These are phyloP conservation scores for Saxophila tyrrhenica DNA, from an alignment of 495 filamentous ascomycete genomes.

Conservation along the genomic window DNA sequence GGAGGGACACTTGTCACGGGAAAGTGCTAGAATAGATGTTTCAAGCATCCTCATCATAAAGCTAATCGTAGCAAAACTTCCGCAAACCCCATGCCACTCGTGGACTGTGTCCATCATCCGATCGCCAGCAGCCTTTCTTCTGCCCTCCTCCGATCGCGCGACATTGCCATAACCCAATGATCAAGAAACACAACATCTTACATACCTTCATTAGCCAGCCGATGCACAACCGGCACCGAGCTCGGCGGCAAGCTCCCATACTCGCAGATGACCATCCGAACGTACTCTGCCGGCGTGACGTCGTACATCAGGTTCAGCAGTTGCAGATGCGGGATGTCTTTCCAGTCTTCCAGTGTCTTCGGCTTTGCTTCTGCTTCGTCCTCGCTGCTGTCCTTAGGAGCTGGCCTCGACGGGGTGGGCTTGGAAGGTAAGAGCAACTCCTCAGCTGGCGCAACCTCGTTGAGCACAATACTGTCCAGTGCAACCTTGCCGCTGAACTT, in stretches of 20 bases:
- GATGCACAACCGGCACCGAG: conserved; percentile 55
- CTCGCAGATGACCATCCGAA: conserved; percentile 84
- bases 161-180: too few relatives aligned
- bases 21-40: too few relatives aligned
- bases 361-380: conserved; percentile 11
- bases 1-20: too few relatives aligned
- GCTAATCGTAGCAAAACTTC: too few relatives aligned
- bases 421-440: conserved; percentile 39
- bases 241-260: conserved; percentile 78
- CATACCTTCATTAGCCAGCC: conserved; percentile 29
- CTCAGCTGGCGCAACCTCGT: conserved; percentile 69
- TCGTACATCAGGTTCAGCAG: conserved; percentile 84
- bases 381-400: conserved; percentile 21
- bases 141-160: too few relatives aligned
- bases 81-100: too few relatives aligned
- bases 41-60: too few relatives aligned
- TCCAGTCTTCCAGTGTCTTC: conserved; percentile 42
- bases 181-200: too few relatives aligned
- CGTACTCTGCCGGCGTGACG: conserved; percentile 80
- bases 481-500: conserved; percentile 90
- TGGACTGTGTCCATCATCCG: too few relatives aligned
- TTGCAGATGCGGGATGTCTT: conserved; percentile 50
- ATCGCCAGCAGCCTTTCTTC: too few relatives aligned
- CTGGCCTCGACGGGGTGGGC: conserved; percentile 17
- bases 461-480: conserved; percentile 81